Base-by-base conservation (phyloP, 495 filamentous ascomycete species). In the Penicillium coprophilum region DNA sequence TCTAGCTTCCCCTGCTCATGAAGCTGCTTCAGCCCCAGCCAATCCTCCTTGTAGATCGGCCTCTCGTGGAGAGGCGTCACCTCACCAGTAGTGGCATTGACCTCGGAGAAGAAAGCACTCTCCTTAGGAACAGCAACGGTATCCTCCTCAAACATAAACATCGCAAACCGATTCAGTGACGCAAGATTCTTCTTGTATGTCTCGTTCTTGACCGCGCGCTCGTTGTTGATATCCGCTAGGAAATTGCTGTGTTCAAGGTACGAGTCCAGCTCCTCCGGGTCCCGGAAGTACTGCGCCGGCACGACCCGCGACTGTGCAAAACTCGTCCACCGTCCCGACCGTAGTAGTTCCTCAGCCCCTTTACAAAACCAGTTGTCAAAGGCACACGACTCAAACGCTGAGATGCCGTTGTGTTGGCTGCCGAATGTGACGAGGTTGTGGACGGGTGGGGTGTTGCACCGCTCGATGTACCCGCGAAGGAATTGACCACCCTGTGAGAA, bases 201-300 rank as follows among this genome's bases (percentile, higher is more conserved):
- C 41, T 67, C 61, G 60, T 92, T 96, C 80, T 93, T 96, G 50
- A 65, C 23, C 17, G 44, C 68, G 3, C 95, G 80, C 82, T 97
- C 94, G 67, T 96, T 97, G 73, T 99, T 99, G 71, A 97, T 86
- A 70, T 97, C 93, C n/a, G 93, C 94, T n/a, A 99, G 78, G 70
- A 93, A 96, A 65, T 92, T 95, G 67, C 90, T 94, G 68, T 86
- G 58, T 63, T 89, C 85, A 17, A 97, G 79, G 68, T 97, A 98
- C 31, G 71, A 65, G 5, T 87, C 86, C 53, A 90, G 70, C 58
- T 91, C 82, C 2, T 71, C 76, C 0, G 87, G 85, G 62, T 94
- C 83, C 23, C 93, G 86, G 77, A 87, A 97, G 71, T 99, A 99
- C 75, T 99, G 94, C 49, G 95, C 95, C 0, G 94, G 94, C 6